Percentiles rank a stretch among this genome's conserved stretches.
Evolutionary conservation across 371 early-diverging fungal species (phyloP).

Genomic region (Lichtheimia ramosa): DNA sequence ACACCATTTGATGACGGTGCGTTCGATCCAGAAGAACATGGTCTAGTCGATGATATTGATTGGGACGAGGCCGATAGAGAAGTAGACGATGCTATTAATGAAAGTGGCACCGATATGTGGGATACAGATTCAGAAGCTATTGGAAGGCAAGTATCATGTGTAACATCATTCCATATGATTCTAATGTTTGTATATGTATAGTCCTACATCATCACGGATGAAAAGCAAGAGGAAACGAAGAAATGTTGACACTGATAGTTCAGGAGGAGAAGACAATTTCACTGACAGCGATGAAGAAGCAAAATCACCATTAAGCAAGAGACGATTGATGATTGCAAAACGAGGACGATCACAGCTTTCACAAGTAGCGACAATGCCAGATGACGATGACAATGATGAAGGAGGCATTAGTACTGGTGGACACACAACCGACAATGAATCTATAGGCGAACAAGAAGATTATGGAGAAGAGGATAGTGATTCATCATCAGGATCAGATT

Average conservation of each 20-base stretch:
- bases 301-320: conserved; percentile 16
- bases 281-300: conserved; percentile 22
- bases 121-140: conserved; percentile 41
- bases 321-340: conserved; percentile 16
- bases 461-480: conserved; percentile 17
- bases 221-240: conserved; percentile 26
- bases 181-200: conserved; percentile 4
- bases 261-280: conserved; percentile 22
- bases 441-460: conserved; percentile 12
- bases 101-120: conserved; percentile 55
- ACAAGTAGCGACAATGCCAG: conserved; percentile 21
- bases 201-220: conserved; percentile 15
- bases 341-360: conserved; percentile 34
- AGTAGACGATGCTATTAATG: conserved; percentile 58
- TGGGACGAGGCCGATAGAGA: conserved; percentile 62
- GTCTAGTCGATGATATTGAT: conserved; percentile 46
- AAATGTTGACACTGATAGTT: conserved; percentile 13
- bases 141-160: conserved; percentile 21
- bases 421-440: neutral
- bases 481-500: neutral
- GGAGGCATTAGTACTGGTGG: neutral
- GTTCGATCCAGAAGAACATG: conserved; percentile 45
- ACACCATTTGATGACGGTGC: conserved; percentile 36
- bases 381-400: conserved; percentile 7
- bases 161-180: neutral